A percentile compares a stretch with the other conserved stretches of the same genome.
These are phyloP conservation scores for Cyclotella baltica DNA, from an alignment of 108 stramenopile species.

Conservation along the genomic window DNA sequence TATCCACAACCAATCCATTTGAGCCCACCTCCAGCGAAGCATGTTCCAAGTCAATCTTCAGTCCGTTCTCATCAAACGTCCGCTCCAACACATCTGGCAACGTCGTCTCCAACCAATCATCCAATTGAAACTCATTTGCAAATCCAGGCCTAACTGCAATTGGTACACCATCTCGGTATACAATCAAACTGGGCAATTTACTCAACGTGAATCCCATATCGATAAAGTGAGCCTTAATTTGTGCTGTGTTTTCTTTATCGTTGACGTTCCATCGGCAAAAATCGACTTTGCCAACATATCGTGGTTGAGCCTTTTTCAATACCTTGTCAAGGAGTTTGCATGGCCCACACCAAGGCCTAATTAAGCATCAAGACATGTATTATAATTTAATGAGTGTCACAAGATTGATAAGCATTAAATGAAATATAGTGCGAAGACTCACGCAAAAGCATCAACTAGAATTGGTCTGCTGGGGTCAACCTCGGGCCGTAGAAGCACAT, in stretches of 20 bases:
- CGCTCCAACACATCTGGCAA: constrained; percentile 43
- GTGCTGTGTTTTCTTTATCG: constrained; percentile 35
- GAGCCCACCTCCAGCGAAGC: background rate
- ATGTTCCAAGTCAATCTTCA: constrained; percentile 19
- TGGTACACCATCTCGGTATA: constrained; percentile 35
- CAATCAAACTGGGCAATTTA: constrained; percentile 40
- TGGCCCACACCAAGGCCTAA: constrained; percentile 47
- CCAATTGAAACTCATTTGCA: constrained; percentile 45
- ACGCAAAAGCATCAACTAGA: constrained; percentile 14
- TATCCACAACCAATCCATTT: background rate
- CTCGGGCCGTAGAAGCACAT: background rate
- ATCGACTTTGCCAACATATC: constrained; percentile 38
- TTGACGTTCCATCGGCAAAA: constrained; percentile 50
- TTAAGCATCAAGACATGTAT: no score
- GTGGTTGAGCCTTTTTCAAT: constrained; percentile 38
- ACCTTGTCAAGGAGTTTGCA: constrained; percentile 55
- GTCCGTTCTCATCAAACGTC: constrained; percentile 48
- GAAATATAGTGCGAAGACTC: background rate
- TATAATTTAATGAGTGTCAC: no score
- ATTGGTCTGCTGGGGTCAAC: constrained; percentile 8
- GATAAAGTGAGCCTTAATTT: constrained; percentile 28
- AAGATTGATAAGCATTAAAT: background rate
- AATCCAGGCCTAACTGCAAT: constrained; percentile 45
- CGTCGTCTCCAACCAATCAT: constrained; percentile 45
- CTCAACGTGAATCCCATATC: constrained; percentile 29